Conservation (phyloP, 805 yeast genomes). For the Metschnikowia reukaufii region DNA sequence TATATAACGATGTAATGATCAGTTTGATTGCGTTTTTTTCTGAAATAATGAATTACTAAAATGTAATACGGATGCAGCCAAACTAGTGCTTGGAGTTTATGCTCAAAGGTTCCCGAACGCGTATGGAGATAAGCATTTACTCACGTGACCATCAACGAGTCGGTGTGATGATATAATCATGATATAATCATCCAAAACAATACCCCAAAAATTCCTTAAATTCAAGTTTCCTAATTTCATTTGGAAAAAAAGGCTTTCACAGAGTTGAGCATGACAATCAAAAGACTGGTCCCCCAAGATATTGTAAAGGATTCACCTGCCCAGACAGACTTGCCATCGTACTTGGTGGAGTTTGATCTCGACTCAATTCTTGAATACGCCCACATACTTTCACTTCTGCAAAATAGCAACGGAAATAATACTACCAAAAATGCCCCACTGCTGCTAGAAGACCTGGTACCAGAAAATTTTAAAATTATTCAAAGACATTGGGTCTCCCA, state of each 20-base stretch:
- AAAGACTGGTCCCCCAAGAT: not conserved
- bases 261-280: not conserved
- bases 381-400: not conserved
- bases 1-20: conserved; percentile 8
- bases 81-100: too few relatives aligned
- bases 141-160: not conserved
- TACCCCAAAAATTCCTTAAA: too few relatives aligned
- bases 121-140: not conserved
- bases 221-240: too few relatives aligned
- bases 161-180: not conserved
- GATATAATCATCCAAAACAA: too few relatives aligned
- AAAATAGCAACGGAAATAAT: not conserved
- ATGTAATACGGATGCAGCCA: too few relatives aligned
- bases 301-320: not conserved
- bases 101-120: not conserved
- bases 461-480: conserved; percentile 7
- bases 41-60: too few relatives aligned
- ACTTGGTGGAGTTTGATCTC: conserved; percentile 19
- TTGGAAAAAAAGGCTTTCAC: too few relatives aligned
- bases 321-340: conserved; percentile 1
- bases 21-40: conserved; percentile 4
- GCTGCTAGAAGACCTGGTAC: not conserved
- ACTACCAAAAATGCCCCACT: not conserved
- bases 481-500: conserved; percentile 4
- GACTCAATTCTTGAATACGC: conserved; percentile 16